Evolutionary conservation across 352 stramenopile species (phyloP), one percentile per base, ranked within the genome.

Genomic region (Phytophthora capsici): DNA sequence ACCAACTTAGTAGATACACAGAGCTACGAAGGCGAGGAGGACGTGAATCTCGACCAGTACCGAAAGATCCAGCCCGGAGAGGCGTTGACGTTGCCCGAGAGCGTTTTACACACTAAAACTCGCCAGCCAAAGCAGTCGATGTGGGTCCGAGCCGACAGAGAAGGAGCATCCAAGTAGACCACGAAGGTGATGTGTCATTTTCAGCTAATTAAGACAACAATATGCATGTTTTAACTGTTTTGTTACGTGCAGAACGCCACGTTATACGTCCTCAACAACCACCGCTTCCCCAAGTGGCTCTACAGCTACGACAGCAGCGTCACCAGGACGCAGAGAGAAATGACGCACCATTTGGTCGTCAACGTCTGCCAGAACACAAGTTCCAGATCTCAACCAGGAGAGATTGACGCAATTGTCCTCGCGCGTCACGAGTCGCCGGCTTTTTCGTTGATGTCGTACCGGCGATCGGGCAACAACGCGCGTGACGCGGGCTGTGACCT

Each of bases 231-330:
- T 41, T 41, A 41, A 19, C 34, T 41, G 5, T 19, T 41, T 16
- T 41, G 34, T 41, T 41, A 17, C 6, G 13, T 41, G 13, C 16
- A 86, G 72, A 82, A 82, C 23, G 55, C 63, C 9, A 23, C 72
- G 1, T 19, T 82, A 26, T 86, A 65, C 50, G 69, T 82, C 37
- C 59, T 86, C 23, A 86, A 86, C 66, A 83, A 86, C 34, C 67
- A 82, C 23, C 73, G 66, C 16, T 84, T 78, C 38, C 75, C 75
- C 14, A 79, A 75, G 37, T 86, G 78, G 78, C 71, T 79, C 44
- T 86, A 86, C 60, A 75, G 62, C 48, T 84, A 84, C 56, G 67
- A 82, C 50, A 84, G 75, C 36, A 80, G 73, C 37, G 52, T 76
- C 23, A 86, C 72, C 6, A 69, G 76, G 45, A 77, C 49, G 16